phyloP scores from a whole-genome alignment of 2,329 filamentous ascomycete genomes.

The Polytolypa hystricis region DNA sequence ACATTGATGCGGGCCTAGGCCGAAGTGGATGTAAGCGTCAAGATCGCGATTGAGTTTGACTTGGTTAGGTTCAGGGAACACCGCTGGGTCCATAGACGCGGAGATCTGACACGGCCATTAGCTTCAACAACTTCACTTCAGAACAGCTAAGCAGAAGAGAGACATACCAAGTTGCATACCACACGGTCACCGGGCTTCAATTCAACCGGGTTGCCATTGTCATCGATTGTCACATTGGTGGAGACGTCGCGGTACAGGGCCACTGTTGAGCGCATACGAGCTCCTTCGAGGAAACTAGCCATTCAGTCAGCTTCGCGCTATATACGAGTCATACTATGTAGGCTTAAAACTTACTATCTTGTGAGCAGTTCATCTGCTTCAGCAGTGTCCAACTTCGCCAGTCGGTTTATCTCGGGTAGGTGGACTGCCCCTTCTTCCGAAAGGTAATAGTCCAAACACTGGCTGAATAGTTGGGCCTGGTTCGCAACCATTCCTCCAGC shows the following conservation, averaged over 20 bases:
- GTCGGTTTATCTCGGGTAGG: slow-evolving; percentile 37
- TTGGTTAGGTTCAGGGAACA: slow-evolving; percentile 27
- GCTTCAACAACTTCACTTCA: slow-evolving; percentile 45
- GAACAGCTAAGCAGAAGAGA: slow-evolving; percentile 36
- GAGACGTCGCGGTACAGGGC: slow-evolving; percentile 26
- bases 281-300: slow-evolving; percentile 30
- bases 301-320: slow-evolving; percentile 2
- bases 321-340: neutral
- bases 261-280: slow-evolving; percentile 28
- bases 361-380: slow-evolving; percentile 39
- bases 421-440: slow-evolving; percentile 37
- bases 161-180: slow-evolving; percentile 26
- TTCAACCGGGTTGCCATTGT: slow-evolving; percentile 22
- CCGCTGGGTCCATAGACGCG: slow-evolving; percentile 29
- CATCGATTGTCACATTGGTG: slow-evolving; percentile 23
- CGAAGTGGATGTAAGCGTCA: slow-evolving; percentile 33
- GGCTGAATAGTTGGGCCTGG: slow-evolving; percentile 47
- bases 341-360: slow-evolving; percentile 36
- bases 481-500: slow-evolving; percentile 46
- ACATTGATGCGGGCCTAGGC: slow-evolving; percentile 39
- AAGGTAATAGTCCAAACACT: slow-evolving; percentile 48
- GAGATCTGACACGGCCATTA: slow-evolving; percentile 26
- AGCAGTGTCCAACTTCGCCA: slow-evolving; percentile 36
- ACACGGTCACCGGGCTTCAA: slow-evolving; percentile 27
- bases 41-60: slow-evolving; percentile 36